Evolutionary conservation across 805 yeast genomes (phyloP), one percentile per base, ranked within the genome.

Genomic region (Metschnikowia henanensis): DNA sequence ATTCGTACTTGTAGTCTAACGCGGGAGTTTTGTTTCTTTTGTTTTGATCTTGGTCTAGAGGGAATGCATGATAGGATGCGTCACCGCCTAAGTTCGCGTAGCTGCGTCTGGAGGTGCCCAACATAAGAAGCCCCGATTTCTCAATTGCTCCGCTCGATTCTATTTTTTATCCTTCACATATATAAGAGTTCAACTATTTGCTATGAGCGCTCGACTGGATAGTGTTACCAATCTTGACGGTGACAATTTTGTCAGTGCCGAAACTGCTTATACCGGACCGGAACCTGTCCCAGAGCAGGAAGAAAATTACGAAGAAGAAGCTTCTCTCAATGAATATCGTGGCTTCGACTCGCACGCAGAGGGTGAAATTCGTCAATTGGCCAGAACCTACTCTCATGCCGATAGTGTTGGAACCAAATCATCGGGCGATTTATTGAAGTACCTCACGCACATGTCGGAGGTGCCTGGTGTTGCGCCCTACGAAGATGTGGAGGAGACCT

Each of bases 381-480:
- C 80, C 10, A 67, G 77, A 54, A 62, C 73, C 8, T 55, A 71
- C 32, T 52, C 56, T 8, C 25, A 43, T 32, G 43, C 46, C 7
- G 51, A 36, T 13, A 39, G 51, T 34, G 10, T 47, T 20, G 50
- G 49, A 29, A 48, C 54, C 21, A 51, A 49, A 30, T 36, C 41
- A 22, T 22, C 25, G 31, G 51, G 46, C 19, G 70, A 61, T 21
- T 59, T 70, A 42, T 52, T 60, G 44, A 59, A 57, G 40, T 68
- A 69, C 35, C 61, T 79, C 48, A 64, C 80, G 2, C 70, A 76
- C 41, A 73, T 78, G 79, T 48, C 55, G n/a, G 51, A 52, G 28
- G 58, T 54, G 10, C 58, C 58, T 4, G 58, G 58, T 13, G 49
- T 52, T 25, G 45, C 39, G 15, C 57, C 57, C 10, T 53, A 32